Base-by-base conservation (phyloP, 2,329 filamentous ascomycete species). In the Ciborinia camelliae region DNA sequence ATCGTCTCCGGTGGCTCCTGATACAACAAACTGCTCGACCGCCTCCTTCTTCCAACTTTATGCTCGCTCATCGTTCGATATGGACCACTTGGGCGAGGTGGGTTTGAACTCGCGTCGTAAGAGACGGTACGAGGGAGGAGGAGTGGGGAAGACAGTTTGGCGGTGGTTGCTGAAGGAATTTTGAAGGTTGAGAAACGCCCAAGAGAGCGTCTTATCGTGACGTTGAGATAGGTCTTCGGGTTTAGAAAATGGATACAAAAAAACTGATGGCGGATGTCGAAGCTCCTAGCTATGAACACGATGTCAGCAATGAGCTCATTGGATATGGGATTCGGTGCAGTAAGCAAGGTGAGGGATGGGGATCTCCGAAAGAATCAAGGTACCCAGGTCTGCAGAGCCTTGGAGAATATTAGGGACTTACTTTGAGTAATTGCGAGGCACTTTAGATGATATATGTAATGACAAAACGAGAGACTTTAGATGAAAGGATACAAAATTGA, bases 11-110 rank as follows among this genome's bases (percentile, higher is more conserved):
- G 88, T 63, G 95, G 95, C 79, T 99, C 95, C 76, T 96, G 93
- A 79, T 98, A 98, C 80, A 99, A 81, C 80, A 99, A 88, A 81
- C 94, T 98, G 82, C 94, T 97, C 79, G 95, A 98, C 80, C 95
- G 89, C 82, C 95, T 89, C 84, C 94, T 87, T 79, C 94, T 86
- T 71, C 87, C 89, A 71, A 83, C 81, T 77, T 89, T 87, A 74
- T 84, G 83, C 73, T 86, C 77, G 78, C 83, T 78, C 86, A 86
- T 86, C 75, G 80, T 78, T 79, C 75, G 70, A 65, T 75, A 72
- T 65, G 68, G 70, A 66, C 70, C 72, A 83, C 87, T 83, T 79
- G 87, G 84, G 76, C 83, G 82, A 75, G 85, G 84, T 77, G 83
- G 81, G 72, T 90, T 89, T 73, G 88, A 86, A 80, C 89, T 89